phyloP scores from a whole-genome alignment of 1,284 basidiomycete species.

The Tylopilus sp. region DNA sequence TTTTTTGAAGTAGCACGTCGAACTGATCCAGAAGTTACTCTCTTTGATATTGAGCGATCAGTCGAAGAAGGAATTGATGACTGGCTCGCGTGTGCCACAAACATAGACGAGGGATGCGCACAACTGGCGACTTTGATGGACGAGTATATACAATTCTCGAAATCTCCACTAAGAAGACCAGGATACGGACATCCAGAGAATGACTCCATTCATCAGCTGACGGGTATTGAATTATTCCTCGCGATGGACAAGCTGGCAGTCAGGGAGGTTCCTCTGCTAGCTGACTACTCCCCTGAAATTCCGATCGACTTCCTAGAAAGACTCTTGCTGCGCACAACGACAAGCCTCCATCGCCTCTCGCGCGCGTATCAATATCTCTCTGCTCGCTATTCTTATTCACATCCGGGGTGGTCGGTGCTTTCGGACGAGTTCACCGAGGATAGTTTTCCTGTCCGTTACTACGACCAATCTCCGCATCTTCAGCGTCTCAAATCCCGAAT shows the following conservation, averaged over 20 bases:
- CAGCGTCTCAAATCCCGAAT: constrained; percentile 43
- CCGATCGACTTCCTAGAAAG: constrained; percentile 46
- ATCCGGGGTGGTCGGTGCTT: constrained; percentile 31
- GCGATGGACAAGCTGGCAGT: constrained; percentile 53
- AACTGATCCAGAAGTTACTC: constrained; percentile 27
- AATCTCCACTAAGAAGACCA: neutral
- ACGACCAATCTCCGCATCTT: constrained; percentile 25
- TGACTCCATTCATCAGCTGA: constrained; percentile 57
- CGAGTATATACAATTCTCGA: constrained; percentile 32
- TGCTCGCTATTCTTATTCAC: constrained; percentile 33
- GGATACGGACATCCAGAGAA: no score
- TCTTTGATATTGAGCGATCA: constrained; percentile 47
- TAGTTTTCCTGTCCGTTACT: constrained; percentile 47
- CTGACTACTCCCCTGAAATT: constrained; percentile 58
- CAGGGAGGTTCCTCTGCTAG: constrained; percentile 47
- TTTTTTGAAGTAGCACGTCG: constrained; percentile 19
- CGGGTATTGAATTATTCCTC: constrained; percentile 55
- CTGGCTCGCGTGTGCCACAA: constrained; percentile 37
- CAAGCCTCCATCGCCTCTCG: constrained; percentile 40
- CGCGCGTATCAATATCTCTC: constrained; percentile 44
- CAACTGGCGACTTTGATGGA: constrained; percentile 26
- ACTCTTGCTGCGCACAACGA: constrained; percentile 49
- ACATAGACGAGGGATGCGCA: constrained; percentile 1
- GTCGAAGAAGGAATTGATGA: constrained; percentile 39
- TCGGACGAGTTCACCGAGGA: constrained; percentile 8